Conservation (phyloP, 2,329 filamentous ascomycete genomes). For the Lachnellula arida region DNA sequence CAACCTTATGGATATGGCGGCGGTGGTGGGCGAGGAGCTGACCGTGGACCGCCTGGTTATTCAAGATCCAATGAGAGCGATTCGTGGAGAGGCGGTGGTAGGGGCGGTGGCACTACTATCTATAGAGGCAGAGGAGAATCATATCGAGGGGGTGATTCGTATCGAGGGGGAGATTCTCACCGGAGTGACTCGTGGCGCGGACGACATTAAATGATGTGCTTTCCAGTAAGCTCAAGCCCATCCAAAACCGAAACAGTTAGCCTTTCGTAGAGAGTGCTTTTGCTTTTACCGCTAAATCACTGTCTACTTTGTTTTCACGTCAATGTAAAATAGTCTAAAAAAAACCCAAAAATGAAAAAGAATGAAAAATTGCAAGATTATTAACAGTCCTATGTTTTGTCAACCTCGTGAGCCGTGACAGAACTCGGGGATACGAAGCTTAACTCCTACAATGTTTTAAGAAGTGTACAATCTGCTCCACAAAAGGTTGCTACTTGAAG, state of each 20-base stretch:
- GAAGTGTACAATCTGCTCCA: too few relatives aligned
- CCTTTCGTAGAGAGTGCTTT: not conserved
- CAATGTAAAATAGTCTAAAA: not conserved
- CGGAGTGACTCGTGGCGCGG: slow-evolving; percentile 12
- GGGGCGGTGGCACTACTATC: not conserved
- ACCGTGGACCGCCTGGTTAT: not conserved
- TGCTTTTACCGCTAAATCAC: not conserved
- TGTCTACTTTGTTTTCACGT: not conserved
- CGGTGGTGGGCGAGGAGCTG: slow-evolving; percentile 11
- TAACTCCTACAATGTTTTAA: too few relatives aligned
- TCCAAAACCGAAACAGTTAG: not conserved
- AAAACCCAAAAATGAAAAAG: not conserved
- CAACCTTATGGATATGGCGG: slow-evolving; percentile 15
- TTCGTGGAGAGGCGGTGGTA: slow-evolving; percentile 4
- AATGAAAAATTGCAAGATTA: not conserved
- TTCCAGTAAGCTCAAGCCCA: not conserved
- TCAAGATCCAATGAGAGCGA: slow-evolving; percentile 7
- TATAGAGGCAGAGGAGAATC: slow-evolving; percentile 2
- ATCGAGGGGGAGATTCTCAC: slow-evolving; percentile 1
- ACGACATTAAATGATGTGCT: slow-evolving; percentile 1
- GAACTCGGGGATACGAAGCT: too few relatives aligned
- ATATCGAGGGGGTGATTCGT: slow-evolving; percentile 11
- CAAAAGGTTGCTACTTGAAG: too few relatives aligned
- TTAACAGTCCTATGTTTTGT: too few relatives aligned
- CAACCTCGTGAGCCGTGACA: too few relatives aligned